These are phyloP conservation scores for Lophiostoma macrostomum DNA, from an alignment of 495 filamentous ascomycete species.

Conservation along the genomic window DNA sequence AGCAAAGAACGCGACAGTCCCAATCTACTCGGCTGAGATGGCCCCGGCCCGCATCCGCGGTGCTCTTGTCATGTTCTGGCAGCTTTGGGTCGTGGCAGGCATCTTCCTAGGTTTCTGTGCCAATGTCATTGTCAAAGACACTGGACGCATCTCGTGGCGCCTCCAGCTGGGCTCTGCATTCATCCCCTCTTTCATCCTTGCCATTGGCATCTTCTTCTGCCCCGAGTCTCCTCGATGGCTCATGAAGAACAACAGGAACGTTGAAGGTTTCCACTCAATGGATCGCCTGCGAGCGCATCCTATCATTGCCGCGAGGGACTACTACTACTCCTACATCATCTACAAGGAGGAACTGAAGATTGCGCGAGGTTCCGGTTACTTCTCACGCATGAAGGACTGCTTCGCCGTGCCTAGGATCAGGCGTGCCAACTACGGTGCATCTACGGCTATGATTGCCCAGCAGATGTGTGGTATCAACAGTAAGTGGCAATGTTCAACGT, in stretches of 20 bases:
- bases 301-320: constrained; percentile 53
- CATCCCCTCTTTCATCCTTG: constrained; percentile 41
- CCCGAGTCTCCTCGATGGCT: constrained; percentile 36
- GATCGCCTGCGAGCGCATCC: constrained; percentile 45
- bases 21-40: constrained; percentile 58
- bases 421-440: constrained; percentile 63
- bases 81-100: constrained; percentile 45
- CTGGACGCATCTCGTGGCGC: constrained; percentile 40
- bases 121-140: constrained; percentile 32
- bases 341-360: constrained; percentile 29
- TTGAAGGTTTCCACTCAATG: constrained; percentile 40
- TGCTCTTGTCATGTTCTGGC: constrained; percentile 62
- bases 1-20: constrained; percentile 58
- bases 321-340: constrained; percentile 51
- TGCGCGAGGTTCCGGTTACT: constrained; percentile 37
- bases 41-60: constrained; percentile 56
- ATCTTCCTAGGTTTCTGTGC: constrained; percentile 40
- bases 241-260: constrained; percentile 20
- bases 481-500: constrained; percentile 47
- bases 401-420: constrained; percentile 70
- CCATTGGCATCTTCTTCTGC: constrained; percentile 36
- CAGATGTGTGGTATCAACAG: constrained; percentile 69
- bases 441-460: constrained; percentile 67
- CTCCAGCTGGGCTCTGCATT: constrained; percentile 47
- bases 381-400: constrained; percentile 53